phyloP scores from a whole-genome alignment of 73 alveolate species.

The Effrenium voratum region DNA sequence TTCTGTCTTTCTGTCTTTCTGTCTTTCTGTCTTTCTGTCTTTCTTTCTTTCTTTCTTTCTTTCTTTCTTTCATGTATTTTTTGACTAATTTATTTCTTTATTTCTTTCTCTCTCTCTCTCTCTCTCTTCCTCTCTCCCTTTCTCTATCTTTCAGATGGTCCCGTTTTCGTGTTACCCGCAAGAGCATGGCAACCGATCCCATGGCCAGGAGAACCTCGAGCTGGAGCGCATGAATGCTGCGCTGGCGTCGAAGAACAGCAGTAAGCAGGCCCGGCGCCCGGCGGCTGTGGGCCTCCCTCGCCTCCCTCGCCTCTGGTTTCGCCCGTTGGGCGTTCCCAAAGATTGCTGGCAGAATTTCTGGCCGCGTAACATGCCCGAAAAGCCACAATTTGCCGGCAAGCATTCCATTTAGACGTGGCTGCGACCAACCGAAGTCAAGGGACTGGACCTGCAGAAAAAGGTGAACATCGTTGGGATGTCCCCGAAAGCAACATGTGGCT shows the following conservation, averaged over 20 bases:
- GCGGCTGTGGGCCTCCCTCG: not conserved
- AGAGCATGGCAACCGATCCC: not conserved
- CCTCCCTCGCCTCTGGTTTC: too few species aligned
- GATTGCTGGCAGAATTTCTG: too few species aligned
- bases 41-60: not conserved
- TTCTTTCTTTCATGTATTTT: too few species aligned
- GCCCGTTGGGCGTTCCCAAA: too few species aligned
- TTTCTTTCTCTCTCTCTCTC: not conserved
- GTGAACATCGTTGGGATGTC: too few species aligned
- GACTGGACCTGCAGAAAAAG: too few species aligned
- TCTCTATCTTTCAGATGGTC: not conserved
- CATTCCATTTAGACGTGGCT: too few species aligned
- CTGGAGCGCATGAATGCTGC: not conserved
- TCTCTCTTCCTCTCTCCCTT: not conserved
- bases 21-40: too few species aligned
- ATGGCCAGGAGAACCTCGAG: slow-evolving; percentile 19
- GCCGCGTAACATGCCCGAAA: too few species aligned
- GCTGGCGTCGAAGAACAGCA: slow-evolving; percentile 5
- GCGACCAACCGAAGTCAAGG: too few species aligned
- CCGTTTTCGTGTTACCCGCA: not conserved
- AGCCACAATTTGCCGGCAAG: too few species aligned
- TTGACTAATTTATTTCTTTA: not conserved
- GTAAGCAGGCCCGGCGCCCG: slow-evolving; percentile 11
- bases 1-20: not conserved
- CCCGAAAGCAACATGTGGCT: too few species aligned